Conservation (phyloP, 2,329 filamentous ascomycete species). For the Paecilomyces sp. region DNA sequence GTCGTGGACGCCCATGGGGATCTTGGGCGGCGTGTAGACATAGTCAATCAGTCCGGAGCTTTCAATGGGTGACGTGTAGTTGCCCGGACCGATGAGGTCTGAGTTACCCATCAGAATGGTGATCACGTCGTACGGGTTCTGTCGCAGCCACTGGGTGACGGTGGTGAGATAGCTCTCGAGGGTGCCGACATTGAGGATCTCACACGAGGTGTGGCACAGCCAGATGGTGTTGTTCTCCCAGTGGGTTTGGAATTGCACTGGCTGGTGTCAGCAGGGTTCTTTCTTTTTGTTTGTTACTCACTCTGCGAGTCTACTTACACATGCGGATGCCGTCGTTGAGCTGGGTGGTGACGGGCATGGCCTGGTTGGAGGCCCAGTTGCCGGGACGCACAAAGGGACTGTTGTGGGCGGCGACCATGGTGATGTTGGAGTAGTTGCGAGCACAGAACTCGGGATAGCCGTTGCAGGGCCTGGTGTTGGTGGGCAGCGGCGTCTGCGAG, state of each 20-base stretch:
- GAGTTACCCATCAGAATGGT: conserved; percentile 81
- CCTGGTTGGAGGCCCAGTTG: conserved; percentile 71
- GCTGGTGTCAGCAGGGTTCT: background rate
- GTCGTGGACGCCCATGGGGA: conserved; percentile 64
- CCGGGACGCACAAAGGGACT: conserved; percentile 66
- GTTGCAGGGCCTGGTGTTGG: conserved; percentile 75
- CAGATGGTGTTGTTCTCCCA: conserved; percentile 53
- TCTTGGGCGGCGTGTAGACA: conserved; percentile 63
- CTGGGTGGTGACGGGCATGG: conserved; percentile 59
- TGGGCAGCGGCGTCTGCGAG: conserved; percentile 40
- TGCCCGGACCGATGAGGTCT: conserved; percentile 59
- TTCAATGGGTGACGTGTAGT: conserved; percentile 63
- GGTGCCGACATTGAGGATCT: conserved; percentile 72
- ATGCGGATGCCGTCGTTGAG: conserved; percentile 65
- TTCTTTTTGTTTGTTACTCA: background rate
- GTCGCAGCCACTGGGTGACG: conserved; percentile 65
- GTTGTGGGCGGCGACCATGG: conserved; percentile 71
- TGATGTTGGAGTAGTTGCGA: conserved; percentile 74
- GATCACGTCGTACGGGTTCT: conserved; percentile 78
- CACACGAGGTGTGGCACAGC: conserved; percentile 80
- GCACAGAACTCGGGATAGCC: conserved; percentile 68
- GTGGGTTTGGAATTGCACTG: conserved; percentile 56
- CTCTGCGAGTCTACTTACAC: conserved; percentile 38
- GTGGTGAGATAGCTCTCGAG: conserved; percentile 64
- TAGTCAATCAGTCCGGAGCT: conserved; percentile 65